Evolutionary conservation across 805 yeast genomes (phyloP), one percentile per base, ranked within the genome.

Genomic region (Spathaspora hagerdaliae): DNA sequence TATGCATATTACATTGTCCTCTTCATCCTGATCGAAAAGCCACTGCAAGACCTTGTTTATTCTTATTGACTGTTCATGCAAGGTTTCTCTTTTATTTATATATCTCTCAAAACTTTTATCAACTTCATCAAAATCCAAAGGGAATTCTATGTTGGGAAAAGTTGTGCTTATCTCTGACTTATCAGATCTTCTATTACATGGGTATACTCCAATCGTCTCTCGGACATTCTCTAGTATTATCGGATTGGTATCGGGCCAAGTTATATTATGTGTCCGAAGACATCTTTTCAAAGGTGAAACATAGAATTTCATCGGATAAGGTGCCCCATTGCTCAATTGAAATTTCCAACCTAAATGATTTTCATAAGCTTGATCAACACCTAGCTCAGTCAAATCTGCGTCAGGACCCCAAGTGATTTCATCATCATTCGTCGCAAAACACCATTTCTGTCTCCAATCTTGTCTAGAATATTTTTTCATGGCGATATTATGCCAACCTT

Each of bases 241-340:
- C 0, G 63, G 61, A 37, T 42, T 33, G 13, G 65, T 64, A 19
- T 64, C 75, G 8, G 66, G 58, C 74, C 79, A 75, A 1, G 85
- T 79, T 32, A 70, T 60, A 9, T 66, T 60, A 51, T 75, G 64
- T 0, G 87, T 82, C 51, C 73, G 71, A 14, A 75, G 62, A 29
- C 84, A 76, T 51, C 87, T 65, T 36, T 81, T 75, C 61, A 82
- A 71, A 0, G 87, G 87, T 2, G 85, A 79, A 29, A 74, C 71
- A 57, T 77, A 82, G 48, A 75, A 78, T 31, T 57, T 64, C n/a
- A 70, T 55, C 1, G 87, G 87, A 13, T 76, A 45, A 3, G 82
- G 78, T 2, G 77, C 76, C 1, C 79, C 74, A 12, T 61, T 56
- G 3, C 36, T 50, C 10, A 77, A 54, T 52, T 81, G 76, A 8